Percentiles rank a stretch among this genome's conserved stretches.
These are phyloP conservation scores for Castanea sativa DNA, from an alignment of 306 rosid genomes.

Conservation along the genomic window DNA sequence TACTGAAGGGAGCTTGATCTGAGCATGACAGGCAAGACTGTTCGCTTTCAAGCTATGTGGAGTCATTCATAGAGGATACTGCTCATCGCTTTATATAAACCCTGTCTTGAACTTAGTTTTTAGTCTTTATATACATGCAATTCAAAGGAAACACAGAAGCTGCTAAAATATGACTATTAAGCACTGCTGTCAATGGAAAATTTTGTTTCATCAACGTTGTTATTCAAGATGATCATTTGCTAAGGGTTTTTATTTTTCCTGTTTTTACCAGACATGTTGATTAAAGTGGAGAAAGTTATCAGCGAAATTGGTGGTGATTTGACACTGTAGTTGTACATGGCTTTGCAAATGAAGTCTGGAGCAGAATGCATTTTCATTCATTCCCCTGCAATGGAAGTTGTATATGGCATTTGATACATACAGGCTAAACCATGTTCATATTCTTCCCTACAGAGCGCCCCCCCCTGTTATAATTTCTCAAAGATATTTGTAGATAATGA, in stretches of 20 bases:
- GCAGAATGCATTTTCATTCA: conserved; percentile 13
- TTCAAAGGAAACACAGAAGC: too few relatives aligned
- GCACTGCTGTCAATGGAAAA: background rate
- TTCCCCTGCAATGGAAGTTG: conserved; percentile 2
- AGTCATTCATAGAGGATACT: background rate
- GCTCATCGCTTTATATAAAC: background rate
- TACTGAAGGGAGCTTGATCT: too few relatives aligned
- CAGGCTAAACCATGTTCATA: background rate
- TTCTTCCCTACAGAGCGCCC: background rate
- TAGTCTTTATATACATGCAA: too few relatives aligned
- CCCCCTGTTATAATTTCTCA: background rate
- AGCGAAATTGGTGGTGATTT: conserved; percentile 61
- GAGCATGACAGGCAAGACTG: too few relatives aligned
- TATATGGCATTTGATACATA: background rate
- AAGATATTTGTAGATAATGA: background rate
- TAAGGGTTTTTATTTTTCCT: conserved; percentile 4
- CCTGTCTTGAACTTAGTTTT: too few relatives aligned
- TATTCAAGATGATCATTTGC: background rate
- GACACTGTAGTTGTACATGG: conserved; percentile 35
- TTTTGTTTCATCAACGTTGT: background rate
- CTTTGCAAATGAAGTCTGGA: conserved; percentile 20
- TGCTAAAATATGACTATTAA: background rate
- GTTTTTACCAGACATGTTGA: conserved; percentile 64
- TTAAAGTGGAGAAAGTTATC: conserved; percentile 79
- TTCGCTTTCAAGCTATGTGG: too few relatives aligned